A percentile compares a stretch with the other conserved stretches of the same genome.
Evolutionary conservation across 345 rosid species (phyloP).

Genomic region (Eutrema heterophyllum): DNA sequence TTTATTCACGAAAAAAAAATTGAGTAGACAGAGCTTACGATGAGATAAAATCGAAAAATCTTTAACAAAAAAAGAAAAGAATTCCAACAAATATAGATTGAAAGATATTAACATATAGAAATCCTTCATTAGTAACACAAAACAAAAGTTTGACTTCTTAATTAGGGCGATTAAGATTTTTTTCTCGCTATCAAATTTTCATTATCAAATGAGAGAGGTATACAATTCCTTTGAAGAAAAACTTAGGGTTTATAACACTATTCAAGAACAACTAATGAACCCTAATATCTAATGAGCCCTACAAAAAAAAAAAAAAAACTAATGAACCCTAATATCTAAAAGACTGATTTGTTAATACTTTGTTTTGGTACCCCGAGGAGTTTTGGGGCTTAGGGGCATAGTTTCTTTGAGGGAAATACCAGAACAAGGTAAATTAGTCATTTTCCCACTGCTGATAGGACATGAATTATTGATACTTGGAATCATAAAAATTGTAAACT

Average conservation of each 20-base stretch:
- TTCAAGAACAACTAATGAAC: not conserved
- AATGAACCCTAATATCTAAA: not conserved
- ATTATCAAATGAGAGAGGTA: not conserved
- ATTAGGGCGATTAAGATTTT: not conserved
- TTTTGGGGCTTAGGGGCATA: no score
- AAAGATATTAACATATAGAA: not conserved
- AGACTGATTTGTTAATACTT: not conserved
- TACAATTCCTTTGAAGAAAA: not conserved
- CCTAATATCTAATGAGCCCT: no score
- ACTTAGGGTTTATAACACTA: not conserved
- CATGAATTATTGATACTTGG: not conserved
- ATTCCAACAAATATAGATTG: no score
- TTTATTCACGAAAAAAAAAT: not conserved
- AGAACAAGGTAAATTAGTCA: not conserved
- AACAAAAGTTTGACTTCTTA: not conserved
- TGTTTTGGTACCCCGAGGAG: not conserved
- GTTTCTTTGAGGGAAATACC: not conserved
- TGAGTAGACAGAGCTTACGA: not conserved
- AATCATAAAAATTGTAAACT: not conserved
- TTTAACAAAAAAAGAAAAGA: not conserved
- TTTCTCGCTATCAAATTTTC: not conserved
- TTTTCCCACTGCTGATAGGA: not conserved
- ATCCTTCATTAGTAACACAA: not conserved
- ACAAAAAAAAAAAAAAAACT: no score
- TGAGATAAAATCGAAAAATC: not conserved